Conservation (phyloP, 169 alveolate species). For the Plasmodium gonderi region DNA sequence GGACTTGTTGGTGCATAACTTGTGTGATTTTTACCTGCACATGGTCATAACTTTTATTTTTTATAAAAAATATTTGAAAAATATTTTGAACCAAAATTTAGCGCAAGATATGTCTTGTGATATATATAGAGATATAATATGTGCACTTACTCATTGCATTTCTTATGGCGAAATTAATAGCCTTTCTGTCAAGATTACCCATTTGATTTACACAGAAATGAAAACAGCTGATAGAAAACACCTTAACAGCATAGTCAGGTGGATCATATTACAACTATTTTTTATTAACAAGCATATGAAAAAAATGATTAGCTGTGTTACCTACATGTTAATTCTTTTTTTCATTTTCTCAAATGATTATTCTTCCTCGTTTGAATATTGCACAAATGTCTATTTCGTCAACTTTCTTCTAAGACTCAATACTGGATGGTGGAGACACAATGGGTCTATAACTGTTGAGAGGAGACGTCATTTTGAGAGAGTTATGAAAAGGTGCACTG, state of each 20-base stretch:
- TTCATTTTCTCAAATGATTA: conserved; percentile 18
- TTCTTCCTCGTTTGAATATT: background rate
- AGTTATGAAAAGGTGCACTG: background rate
- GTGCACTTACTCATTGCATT: background rate
- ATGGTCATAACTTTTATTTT: background rate
- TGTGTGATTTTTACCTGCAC: conserved; percentile 42
- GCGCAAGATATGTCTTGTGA: background rate
- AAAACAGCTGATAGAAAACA: background rate
- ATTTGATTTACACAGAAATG: background rate
- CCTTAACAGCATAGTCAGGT: background rate
- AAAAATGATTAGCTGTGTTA: background rate
- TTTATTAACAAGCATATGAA: conserved; percentile 22
- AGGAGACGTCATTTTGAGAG: background rate
- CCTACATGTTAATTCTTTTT: conserved; percentile 31
- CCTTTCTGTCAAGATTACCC: background rate
- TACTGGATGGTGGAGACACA: background rate
- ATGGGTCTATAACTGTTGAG: too few species aligned
- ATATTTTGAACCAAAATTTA: background rate
- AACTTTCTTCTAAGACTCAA: background rate
- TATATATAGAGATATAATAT: background rate
- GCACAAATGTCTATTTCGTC: conserved; percentile 1
- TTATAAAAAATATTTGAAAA: conserved; percentile 3
- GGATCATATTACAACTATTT: conserved; percentile 49
- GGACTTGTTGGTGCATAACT: conserved; percentile 8
- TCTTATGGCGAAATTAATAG: background rate